These are phyloP conservation scores for Malassezia sp. DNA, from an alignment of 1,284 basidiomycete species.

Conservation along the genomic window DNA sequence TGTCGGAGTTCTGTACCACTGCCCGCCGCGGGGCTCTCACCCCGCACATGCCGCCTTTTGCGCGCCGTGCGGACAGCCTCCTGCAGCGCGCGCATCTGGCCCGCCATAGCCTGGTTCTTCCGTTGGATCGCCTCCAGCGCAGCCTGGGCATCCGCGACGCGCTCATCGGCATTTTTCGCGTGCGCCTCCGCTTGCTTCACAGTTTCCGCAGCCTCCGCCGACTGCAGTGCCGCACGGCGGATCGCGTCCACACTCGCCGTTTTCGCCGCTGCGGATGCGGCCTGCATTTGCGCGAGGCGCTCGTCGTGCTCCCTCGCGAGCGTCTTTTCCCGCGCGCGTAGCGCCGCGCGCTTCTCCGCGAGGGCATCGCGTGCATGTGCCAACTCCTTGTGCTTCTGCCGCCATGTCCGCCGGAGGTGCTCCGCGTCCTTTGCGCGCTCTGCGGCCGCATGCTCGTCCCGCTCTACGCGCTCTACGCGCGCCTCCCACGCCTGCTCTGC, in stretches of 20 bases:
- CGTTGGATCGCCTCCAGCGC: conserved; percentile 2
- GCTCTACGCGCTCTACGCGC: not conserved
- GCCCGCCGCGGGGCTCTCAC: too few species aligned
- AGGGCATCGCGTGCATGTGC: not conserved
- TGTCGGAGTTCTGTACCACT: too few species aligned
- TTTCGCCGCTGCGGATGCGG: not conserved
- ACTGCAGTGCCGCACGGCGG: conserved; percentile 8
- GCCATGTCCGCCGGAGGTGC: not conserved
- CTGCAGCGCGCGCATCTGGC: conserved; percentile 16
- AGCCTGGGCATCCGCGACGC: conserved; percentile 2
- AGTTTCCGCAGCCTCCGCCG: not conserved
- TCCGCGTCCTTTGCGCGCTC: not conserved
- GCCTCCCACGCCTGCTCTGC: too few species aligned
- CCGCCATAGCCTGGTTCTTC: conserved; percentile 11
- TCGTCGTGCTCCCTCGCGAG: not conserved
- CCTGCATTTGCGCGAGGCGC: not conserved
- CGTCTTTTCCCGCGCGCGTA: not conserved
- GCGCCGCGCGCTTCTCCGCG: not conserved
- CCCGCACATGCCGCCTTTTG: too few species aligned
- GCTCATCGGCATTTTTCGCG: conserved; percentile 4
- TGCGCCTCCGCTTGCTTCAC: not conserved
- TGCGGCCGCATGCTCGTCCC: too few species aligned
- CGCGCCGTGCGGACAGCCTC: not conserved
- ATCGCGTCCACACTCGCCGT: conserved; percentile 7
- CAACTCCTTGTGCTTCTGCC: not conserved